These are phyloP conservation scores for Arctostaphylos glauca DNA, from an alignment of 148 eudicot species.

Conservation along the genomic window DNA sequence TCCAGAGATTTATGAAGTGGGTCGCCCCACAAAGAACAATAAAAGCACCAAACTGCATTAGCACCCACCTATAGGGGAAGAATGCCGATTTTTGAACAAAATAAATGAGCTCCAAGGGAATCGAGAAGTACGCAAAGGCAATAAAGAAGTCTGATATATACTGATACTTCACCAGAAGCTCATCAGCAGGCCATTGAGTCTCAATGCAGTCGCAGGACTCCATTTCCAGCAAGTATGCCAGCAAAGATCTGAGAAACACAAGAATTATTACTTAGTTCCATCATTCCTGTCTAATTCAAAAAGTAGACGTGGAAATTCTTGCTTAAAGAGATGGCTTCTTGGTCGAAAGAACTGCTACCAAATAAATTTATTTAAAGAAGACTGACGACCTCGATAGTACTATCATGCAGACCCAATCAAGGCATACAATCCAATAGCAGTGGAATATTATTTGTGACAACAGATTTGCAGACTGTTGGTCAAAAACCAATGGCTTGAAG, in stretches of 20 bases:
- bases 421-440: background rate
- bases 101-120: conserved; percentile 88
- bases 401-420: background rate
- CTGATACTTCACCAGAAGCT: conserved; percentile 77
- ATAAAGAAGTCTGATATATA: conserved; percentile 88
- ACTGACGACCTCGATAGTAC: background rate
- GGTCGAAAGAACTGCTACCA: background rate
- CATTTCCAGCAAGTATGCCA: conserved; percentile 37
- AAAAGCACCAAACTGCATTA: conserved; percentile 92
- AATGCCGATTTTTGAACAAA: conserved; percentile 84
- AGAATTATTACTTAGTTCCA: background rate
- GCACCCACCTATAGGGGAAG: conserved; percentile 94
- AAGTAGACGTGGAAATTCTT: background rate
- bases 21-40: conserved; percentile 91
- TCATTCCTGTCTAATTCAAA: too few species aligned
- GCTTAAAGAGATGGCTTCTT: conserved; percentile 1
- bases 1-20: conserved; percentile 86
- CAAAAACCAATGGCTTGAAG: background rate
- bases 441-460: background rate
- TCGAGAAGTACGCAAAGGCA: conserved; percentile 89
- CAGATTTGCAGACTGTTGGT: background rate
- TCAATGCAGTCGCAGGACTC: conserved; percentile 82
- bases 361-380: background rate
- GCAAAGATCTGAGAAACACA: conserved; percentile 33
- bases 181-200: conserved; percentile 74